Evolutionary conservation across 306 rosid species (phyloP), one percentile per base, ranked within the genome.

Genomic region (Alnus rubra): DNA sequence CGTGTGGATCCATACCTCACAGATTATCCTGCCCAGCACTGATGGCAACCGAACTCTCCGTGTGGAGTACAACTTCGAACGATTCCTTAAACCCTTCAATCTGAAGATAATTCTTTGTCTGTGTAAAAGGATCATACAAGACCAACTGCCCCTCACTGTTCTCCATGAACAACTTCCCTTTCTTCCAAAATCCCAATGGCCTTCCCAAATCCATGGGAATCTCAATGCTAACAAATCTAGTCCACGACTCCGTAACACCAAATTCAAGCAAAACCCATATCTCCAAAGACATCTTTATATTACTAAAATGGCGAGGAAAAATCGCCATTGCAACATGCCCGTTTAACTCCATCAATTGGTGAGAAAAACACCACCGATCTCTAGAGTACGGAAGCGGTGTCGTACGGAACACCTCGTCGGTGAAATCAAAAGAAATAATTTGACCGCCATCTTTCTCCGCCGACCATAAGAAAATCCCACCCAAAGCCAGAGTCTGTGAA

Each of bases 221-320:
- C 11, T 23, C 49, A 18, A 68, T n/a, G 14, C 12, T 39, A 1
- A 15, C 1, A 18, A 68, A 49, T 16, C 6, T 16, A 44, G 73
- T 68, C 73, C 73, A 68, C 13, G 52, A 44, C 50, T 68, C 51
- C 73, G 7, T 42, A 3, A 68, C 52, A 42, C 73, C 73, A 68
- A 37, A 68, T 18, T 68, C 52, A 42, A 37, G 73, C 33, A 18
- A 31, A 15, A 68, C 51, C 73, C 33, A 68, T 39, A 42, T 4
- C 16, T 68, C 14, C 23, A 11, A 68, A 18, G 14, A 55, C 10
- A 16, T 7, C 7, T 55, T 18, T 39, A 15, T 5, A 37, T 13
- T 31, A 9, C 8, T 5, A 2, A 48, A 9, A 33, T 9, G n/a
- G 15, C 47, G 42, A 63, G 42, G 48, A 12, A 9, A 68, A 3